Evolutionary conservation across 257 asterid genomes (phyloP).

Genomic region (Osmanthus fragrans): DNA sequence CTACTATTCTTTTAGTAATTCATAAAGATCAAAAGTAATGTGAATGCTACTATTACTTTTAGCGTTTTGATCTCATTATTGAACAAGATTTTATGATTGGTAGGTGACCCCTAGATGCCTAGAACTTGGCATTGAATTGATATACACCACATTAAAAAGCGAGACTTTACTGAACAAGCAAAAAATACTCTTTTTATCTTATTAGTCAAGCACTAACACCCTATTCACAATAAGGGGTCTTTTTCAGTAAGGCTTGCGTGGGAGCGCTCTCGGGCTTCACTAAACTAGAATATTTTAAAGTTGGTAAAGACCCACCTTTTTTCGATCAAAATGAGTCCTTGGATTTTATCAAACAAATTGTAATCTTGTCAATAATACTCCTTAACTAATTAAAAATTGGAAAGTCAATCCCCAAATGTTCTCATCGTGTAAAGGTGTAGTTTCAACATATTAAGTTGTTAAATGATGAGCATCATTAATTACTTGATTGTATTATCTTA

Average conservation of each 20-base stretch:
- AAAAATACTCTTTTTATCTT: not conserved
- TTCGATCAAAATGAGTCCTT: no score
- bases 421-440: not conserved
- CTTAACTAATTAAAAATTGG: not conserved
- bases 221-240: not conserved
- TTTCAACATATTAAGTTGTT: not conserved
- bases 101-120: not conserved
- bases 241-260: slow-evolving; percentile 4
- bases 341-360: not conserved
- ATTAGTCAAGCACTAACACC: slow-evolving; percentile 11
- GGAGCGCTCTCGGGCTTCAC: not conserved
- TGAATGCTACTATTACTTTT: not conserved
- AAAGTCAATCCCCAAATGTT: not conserved
- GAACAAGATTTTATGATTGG: not conserved
- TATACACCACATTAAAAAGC: not conserved
- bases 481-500: slow-evolving; percentile 1
- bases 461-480: no score
- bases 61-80: not conserved
- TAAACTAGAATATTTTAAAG: not conserved
- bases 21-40: not conserved
- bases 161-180: not conserved
- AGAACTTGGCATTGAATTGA: not conserved
- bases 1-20: no score
- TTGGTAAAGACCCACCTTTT: not conserved
- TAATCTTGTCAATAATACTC: not conserved